Percentiles rank a stretch among this genome's conserved stretches.
Conservation (phyloP, 108 stramenopile genomes). For the Discostella stelligeroides region DNA sequence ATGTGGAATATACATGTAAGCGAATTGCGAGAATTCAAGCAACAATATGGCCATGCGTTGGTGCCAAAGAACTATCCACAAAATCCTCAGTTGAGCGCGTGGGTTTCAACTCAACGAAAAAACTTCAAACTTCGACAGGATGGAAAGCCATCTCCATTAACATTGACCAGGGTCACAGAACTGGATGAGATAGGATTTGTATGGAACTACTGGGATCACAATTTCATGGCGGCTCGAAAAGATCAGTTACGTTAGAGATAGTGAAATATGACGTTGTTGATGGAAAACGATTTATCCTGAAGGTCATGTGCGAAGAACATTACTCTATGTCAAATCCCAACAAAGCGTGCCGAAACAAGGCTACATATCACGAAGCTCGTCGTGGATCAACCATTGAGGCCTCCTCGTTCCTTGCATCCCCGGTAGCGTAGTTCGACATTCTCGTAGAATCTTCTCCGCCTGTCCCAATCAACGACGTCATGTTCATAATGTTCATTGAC, state of each 20-base stretch:
- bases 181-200: slow-evolving; percentile 56
- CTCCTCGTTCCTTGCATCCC: not conserved
- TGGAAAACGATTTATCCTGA: too few relatives aligned
- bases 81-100: slow-evolving; percentile 55
- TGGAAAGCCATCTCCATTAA: slow-evolving; percentile 29
- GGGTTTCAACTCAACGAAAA: slow-evolving; percentile 67
- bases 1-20: slow-evolving; percentile 21
- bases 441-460: slow-evolving; percentile 8
- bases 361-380: slow-evolving; percentile 4
- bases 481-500: slow-evolving; percentile 2
- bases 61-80: slow-evolving; percentile 51
- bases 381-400: slow-evolving; percentile 4
- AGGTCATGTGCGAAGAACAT: too few relatives aligned
- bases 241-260: slow-evolving; percentile 1
- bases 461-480: slow-evolving; percentile 4
- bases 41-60: slow-evolving; percentile 46
- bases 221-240: slow-evolving; percentile 21
- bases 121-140: slow-evolving; percentile 43
- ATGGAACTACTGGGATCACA: slow-evolving; percentile 46
- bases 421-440: not conserved
- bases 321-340: too few relatives aligned
- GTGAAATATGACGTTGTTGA: too few relatives aligned
- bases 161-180: slow-evolving; percentile 36
- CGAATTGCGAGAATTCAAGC: slow-evolving; percentile 39
- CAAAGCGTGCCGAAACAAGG: too few relatives aligned